Conservation (phyloP, 108 stramenopile genomes). For the Bacterosira constricta region DNA sequence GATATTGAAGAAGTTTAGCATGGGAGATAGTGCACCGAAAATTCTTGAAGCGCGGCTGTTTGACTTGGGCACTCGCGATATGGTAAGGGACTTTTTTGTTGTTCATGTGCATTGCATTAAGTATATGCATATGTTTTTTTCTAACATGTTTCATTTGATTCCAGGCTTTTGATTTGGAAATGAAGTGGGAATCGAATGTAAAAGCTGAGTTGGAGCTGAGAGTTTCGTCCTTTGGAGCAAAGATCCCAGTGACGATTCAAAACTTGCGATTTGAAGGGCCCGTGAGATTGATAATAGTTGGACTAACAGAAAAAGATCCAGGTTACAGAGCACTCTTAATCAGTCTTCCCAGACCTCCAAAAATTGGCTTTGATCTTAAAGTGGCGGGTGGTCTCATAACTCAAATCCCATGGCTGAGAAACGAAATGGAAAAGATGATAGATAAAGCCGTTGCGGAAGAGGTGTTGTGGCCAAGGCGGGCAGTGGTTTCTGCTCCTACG, state of each 20-base stretch:
- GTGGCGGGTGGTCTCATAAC: slow-evolving; percentile 57
- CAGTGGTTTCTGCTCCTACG: slow-evolving; percentile 52
- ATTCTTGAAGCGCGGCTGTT: slow-evolving; percentile 54
- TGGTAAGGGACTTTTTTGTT: too few species aligned
- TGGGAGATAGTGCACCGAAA: slow-evolving; percentile 44
- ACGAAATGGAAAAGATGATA: slow-evolving; percentile 44
- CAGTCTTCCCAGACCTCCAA: slow-evolving; percentile 46
- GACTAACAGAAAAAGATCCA: slow-evolving; percentile 35
- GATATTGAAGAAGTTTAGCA: slow-evolving; percentile 34
- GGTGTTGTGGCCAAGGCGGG: slow-evolving; percentile 57
- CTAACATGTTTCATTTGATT: too few species aligned
- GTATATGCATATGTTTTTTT: too few species aligned
- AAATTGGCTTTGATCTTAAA: slow-evolving; percentile 56
- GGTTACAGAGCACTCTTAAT: slow-evolving; percentile 59
- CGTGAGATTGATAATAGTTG: slow-evolving; percentile 50
- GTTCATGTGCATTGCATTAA: slow-evolving; percentile 16
- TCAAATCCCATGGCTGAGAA: slow-evolving; percentile 56
- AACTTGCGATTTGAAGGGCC: slow-evolving; percentile 58
- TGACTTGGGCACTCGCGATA: slow-evolving; percentile 50
- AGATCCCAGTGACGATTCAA: slow-evolving; percentile 55
- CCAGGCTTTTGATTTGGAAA: slow-evolving; percentile 48
- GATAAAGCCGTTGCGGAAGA: slow-evolving; percentile 48
- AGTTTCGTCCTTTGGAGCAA: slow-evolving; percentile 18
- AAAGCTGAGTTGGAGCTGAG: slow-evolving; percentile 43
- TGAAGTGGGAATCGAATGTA: slow-evolving; percentile 42